Evolutionary conservation across 305 asterid species (phyloP), one percentile per base, ranked within the genome.

Genomic region (Plantago coronopus): DNA sequence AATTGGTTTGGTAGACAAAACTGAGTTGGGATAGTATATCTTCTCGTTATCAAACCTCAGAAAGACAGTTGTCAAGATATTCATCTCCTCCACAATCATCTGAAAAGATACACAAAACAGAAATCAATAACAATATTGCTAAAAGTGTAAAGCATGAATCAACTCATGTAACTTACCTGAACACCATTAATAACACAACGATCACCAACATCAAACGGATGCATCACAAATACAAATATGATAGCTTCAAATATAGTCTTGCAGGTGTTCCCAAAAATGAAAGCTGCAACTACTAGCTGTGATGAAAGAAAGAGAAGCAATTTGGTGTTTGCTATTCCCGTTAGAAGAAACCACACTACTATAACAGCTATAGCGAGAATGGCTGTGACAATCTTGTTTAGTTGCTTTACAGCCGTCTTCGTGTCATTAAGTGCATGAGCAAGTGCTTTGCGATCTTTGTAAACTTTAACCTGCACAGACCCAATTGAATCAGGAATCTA

Each of bases 201-300:
- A 57, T 89, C 95, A 5, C 97, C 95, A 50, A 89, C 97, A 71
- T 91, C 96, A 46, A 83, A 91, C 43, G 96, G 98, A 72, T 91
- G 98, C 98, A 91, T 88, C 47, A 91, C 96, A 65, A 85, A 91
- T 18, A 91, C 97, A 57, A 88, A 88, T 66, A 91, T 79, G 57
- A 91, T 78, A 20, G 95, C 96, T 79, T 88, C 98, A 53, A 91
- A 91, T 56, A 91, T 74, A 46, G 88, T 86, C 76, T 83, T 86
- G 97, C 95, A 86, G 57, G 94, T 84, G 79, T 86, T 89, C 21
- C 95, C 95, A 65, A 89, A 89, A 76, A 89, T 77, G 59, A 84
- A 89, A 40, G 74, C 97, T 0, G 77, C 94, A 18, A 89, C 74
- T 45, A 89, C 89, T 42, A 89, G 79, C 81, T 86, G 97, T 9